phyloP scores from a whole-genome alignment of 352 stramenopile genomes.

The Globisporangium canariense region DNA sequence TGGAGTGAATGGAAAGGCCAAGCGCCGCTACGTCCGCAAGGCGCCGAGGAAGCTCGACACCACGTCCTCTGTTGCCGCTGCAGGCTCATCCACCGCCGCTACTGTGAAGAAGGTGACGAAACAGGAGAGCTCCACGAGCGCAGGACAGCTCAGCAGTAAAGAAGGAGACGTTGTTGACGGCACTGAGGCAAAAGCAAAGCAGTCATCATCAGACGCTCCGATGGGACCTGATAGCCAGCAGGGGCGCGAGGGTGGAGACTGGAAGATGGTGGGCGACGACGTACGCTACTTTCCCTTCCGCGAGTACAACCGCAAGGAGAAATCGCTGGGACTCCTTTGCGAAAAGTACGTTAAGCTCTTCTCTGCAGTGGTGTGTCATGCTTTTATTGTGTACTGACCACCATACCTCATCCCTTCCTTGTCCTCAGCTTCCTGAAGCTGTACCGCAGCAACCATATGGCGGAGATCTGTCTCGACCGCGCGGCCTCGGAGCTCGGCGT shows the following conservation, averaged over 20 bases:
- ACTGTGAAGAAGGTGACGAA: constrained; percentile 33
- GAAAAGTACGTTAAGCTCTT: constrained; percentile 64
- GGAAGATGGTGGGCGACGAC: constrained; percentile 32
- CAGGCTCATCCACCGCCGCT: neutral
- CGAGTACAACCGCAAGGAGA: constrained; percentile 88
- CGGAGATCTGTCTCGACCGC: constrained; percentile 74
- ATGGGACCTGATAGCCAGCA: neutral
- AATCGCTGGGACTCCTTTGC: constrained; percentile 79
- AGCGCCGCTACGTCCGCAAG: constrained; percentile 65
- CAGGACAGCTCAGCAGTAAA: neutral
- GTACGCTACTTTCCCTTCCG: constrained; percentile 62
- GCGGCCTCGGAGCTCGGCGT: constrained; percentile 78
- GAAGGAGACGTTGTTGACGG: neutral
- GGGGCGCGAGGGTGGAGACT: constrained; percentile 21
- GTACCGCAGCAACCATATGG: constrained; percentile 59
- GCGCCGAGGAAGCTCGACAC: constrained; percentile 48
- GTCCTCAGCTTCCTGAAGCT: constrained; percentile 68
- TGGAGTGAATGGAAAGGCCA: constrained; percentile 33
- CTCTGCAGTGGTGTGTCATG: neutral
- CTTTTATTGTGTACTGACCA: neutral
- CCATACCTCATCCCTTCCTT: neutral
- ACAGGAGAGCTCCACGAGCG: constrained; percentile 5
- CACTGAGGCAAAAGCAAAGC: neutral
- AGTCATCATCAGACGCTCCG: neutral
- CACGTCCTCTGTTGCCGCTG: neutral